These are phyloP conservation scores for Umbelopsis isabellina DNA, from an alignment of 192 early-diverging fungal genomes.

Conservation along the genomic window DNA sequence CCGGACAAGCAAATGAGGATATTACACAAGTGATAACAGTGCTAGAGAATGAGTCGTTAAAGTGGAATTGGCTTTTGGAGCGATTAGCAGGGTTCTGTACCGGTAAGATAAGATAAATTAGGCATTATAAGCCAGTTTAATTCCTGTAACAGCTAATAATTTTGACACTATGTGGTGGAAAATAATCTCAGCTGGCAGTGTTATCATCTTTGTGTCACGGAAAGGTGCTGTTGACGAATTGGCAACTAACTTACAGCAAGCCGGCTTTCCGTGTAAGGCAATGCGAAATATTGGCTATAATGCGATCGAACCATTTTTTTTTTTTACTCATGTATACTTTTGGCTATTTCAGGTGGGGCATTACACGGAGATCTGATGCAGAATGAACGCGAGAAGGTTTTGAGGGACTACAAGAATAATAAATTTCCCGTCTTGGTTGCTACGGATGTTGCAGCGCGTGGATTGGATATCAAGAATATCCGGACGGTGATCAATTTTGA, in stretches of 20 bases:
- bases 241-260: conserved; percentile 58
- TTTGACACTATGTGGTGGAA: conserved; percentile 2
- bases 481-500: conserved; percentile 83
- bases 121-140: not conserved
- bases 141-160: not conserved
- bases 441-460: conserved; percentile 75
- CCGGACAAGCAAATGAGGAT: conserved; percentile 75
- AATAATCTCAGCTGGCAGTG: conserved; percentile 52
- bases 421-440: conserved; percentile 65
- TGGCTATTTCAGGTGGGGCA: conserved; percentile 44
- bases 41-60: conserved; percentile 65
- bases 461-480: conserved; percentile 79
- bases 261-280: conserved; percentile 62
- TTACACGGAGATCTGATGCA: conserved; percentile 84
- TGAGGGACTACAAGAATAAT: conserved; percentile 67
- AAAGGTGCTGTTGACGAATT: conserved; percentile 77
- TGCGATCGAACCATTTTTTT: not conserved
- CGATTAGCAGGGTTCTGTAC: conserved; percentile 57
- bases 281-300: not conserved
- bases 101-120: conserved; percentile 39
- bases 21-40: conserved; percentile 70
- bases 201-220: conserved; percentile 75
- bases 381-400: conserved; percentile 71
- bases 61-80: conserved; percentile 76
- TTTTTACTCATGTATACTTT: conserved; percentile 15